Conservation (phyloP, 768 basidiomycete genomes). For the Hericium erinaceus region DNA sequence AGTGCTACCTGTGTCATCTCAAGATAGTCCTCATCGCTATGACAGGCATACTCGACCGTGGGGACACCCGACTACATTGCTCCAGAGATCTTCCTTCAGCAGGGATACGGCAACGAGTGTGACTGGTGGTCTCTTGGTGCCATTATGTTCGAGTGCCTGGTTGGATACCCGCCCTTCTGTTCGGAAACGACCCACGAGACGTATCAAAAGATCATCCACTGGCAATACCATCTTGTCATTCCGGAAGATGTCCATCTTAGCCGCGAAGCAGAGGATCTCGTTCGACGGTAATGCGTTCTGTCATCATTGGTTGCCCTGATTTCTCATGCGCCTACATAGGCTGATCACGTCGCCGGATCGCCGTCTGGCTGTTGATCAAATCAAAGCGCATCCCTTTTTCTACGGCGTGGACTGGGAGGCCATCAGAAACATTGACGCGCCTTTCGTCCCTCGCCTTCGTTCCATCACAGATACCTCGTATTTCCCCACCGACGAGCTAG, state of each 20-base stretch:
- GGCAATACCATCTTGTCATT: slow-evolving; percentile 77
- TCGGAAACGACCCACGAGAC: slow-evolving; percentile 96
- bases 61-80: slow-evolving; percentile 97
- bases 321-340: slow-evolving; percentile 25
- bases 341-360: slow-evolving; percentile 80
- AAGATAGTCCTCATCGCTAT: slow-evolving; percentile 1
- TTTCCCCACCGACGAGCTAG: slow-evolving; percentile 92
- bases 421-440: slow-evolving; percentile 85
- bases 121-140: slow-evolving; percentile 99
- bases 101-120: slow-evolving; percentile 97
- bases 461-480: slow-evolving; percentile 97
- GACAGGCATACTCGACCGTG: slow-evolving; percentile 92
- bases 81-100: slow-evolving; percentile 92
- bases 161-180: slow-evolving; percentile 96
- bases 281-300: slow-evolving; percentile 49
- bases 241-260: slow-evolving; percentile 94
- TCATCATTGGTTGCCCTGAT: neutral
- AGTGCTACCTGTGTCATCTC: slow-evolving; percentile 15
- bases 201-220: slow-evolving; percentile 96
- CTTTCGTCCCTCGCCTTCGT: slow-evolving; percentile 90
- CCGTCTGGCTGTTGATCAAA: slow-evolving; percentile 73
- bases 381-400: slow-evolving; percentile 89
- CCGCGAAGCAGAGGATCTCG: slow-evolving; percentile 82
- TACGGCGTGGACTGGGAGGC: slow-evolving; percentile 90
- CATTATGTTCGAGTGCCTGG: slow-evolving; percentile 96